Conservation (phyloP, 2,329 filamentous ascomycete species). For the Diaporthe caulivora region DNA sequence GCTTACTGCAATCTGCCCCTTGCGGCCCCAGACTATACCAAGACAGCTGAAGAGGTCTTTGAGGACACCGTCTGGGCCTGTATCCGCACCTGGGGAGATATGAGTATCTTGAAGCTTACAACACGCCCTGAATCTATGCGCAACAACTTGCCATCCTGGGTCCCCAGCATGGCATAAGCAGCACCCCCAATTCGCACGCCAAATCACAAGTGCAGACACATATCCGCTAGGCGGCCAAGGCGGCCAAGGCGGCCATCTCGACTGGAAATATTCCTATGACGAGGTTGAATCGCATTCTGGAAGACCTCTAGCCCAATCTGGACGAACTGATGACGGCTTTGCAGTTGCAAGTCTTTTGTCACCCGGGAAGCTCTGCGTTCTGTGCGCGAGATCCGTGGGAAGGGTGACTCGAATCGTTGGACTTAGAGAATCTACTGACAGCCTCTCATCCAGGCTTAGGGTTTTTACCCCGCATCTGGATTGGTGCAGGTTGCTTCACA, state of each 20-base stretch:
- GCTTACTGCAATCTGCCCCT: not conserved
- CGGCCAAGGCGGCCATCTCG: not conserved
- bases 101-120: conserved; percentile 3
- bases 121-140: too few relatives aligned
- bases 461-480: not conserved
- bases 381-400: not conserved
- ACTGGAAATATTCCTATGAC: not conserved
- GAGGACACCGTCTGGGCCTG: not conserved
- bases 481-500: not conserved
- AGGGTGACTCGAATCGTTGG: not conserved
- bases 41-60: not conserved
- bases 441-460: too few relatives aligned
- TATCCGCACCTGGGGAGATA: not conserved
- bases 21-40: not conserved
- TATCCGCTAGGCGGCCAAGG: too few relatives aligned
- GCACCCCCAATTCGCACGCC: too few relatives aligned
- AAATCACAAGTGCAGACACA: too few relatives aligned
- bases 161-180: conserved; percentile 9
- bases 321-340: not conserved
- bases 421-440: too few relatives aligned
- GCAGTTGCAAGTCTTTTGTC: not conserved
- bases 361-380: not conserved
- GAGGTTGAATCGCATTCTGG: not conserved
- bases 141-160: not conserved
- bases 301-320: not conserved